A percentile compares a stretch with the other conserved stretches of the same genome.
phyloP scores from a whole-genome alignment of 202 grass and related monocot species.

The Setaria italica region DNA sequence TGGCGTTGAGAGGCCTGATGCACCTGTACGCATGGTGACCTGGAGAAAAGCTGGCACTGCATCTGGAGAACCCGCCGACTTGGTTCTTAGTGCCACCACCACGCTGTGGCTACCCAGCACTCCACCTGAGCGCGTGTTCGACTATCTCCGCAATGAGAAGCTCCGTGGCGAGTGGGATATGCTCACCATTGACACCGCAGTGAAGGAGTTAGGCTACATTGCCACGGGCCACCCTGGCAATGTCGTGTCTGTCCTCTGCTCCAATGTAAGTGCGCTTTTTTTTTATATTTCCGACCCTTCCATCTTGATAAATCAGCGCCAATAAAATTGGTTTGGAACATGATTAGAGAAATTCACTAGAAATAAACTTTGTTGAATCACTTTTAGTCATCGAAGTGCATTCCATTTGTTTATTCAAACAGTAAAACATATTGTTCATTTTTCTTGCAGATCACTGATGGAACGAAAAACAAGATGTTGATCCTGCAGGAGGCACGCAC shows the following conservation, averaged over 20 bases:
- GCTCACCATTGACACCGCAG: slow-evolving; percentile 13
- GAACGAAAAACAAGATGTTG: slow-evolving; percentile 38
- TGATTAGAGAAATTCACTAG: neutral
- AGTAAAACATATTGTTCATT: neutral
- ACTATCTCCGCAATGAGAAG: slow-evolving; percentile 52
- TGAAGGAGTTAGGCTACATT: slow-evolving; percentile 48
- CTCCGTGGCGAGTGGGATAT: slow-evolving; percentile 65
- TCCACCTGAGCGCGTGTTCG: slow-evolving; percentile 40
- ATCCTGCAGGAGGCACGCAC: slow-evolving; percentile 61
- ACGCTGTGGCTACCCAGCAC: slow-evolving; percentile 51
- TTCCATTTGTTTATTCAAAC: neutral
- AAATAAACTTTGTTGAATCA: neutral
- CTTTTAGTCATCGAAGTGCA: neutral
- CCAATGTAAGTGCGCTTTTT: slow-evolving; percentile 42
- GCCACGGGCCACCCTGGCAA: slow-evolving; percentile 36
- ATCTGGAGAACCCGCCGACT: slow-evolving; percentile 28
- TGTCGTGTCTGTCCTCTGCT: slow-evolving; percentile 51
- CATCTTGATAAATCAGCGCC: neutral
- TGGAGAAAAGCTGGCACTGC: neutral
- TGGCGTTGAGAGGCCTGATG: neutral
- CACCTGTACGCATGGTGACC: slow-evolving; percentile 50
- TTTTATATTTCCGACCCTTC: neutral
- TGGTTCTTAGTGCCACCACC: slow-evolving; percentile 47
- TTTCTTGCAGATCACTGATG: slow-evolving; percentile 18
- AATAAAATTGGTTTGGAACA: neutral